phyloP scores from a whole-genome alignment of 2,329 filamentous ascomycete species.

The Conoideocrella luteorostrata region DNA sequence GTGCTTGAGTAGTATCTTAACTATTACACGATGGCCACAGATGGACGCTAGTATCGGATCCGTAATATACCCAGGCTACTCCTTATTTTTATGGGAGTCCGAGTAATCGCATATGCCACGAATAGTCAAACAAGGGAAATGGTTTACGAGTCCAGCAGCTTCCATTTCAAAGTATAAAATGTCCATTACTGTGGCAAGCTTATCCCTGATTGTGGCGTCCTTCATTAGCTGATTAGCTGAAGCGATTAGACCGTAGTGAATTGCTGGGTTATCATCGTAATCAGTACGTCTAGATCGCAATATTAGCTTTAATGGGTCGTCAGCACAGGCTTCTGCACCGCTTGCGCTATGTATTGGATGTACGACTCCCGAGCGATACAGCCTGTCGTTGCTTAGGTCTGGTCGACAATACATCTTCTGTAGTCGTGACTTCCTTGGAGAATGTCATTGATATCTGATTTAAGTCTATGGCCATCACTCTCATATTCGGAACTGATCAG shows the following conservation, averaged over 20 bases:
- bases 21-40: too few species aligned
- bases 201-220: conserved; percentile 11
- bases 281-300: not conserved
- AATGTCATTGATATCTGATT: not conserved
- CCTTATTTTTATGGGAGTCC: not conserved
- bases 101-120: not conserved
- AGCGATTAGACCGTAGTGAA: conserved; percentile 12
- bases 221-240: conserved; percentile 13
- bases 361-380: not conserved
- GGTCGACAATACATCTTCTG: not conserved
- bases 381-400: not conserved
- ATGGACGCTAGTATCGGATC: too few species aligned
- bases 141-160: too few species aligned
- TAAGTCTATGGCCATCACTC: not conserved
- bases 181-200: not conserved
- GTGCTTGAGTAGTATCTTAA: too few species aligned
- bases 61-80: too few species aligned
- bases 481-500: not conserved
- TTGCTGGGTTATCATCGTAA: not conserved
- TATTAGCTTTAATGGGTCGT: too few species aligned
- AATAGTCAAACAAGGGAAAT: not conserved
- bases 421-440: not conserved
- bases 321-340: too few species aligned
- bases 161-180: conserved; percentile 11
- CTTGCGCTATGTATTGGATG: too few species aligned